Evolutionary conservation across 768 basidiomycete species (phyloP).

Genomic region (Cyathus striatus): DNA sequence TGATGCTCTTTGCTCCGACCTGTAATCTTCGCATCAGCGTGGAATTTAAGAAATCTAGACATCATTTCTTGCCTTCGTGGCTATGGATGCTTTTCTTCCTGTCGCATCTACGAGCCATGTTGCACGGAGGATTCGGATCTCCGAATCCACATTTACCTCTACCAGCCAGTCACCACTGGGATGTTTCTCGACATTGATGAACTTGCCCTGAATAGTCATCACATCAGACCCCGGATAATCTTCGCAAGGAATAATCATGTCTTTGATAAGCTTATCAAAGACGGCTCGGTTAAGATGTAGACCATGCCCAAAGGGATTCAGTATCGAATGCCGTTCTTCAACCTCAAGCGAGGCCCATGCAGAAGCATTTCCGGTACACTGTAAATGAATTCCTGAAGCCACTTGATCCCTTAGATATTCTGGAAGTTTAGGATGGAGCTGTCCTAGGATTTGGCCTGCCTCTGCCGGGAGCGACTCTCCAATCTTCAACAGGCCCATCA

Average conservation of each 20-base stretch:
- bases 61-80: constrained; percentile 12
- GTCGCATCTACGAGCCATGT: constrained; percentile 30
- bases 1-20: constrained; percentile 21
- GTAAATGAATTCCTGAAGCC: constrained; percentile 9
- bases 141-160: constrained; percentile 4
- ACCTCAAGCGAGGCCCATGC: constrained; percentile 19
- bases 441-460: constrained; percentile 12
- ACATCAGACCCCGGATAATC: constrained; percentile 1
- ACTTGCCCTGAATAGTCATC: not conserved
- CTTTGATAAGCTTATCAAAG: constrained; percentile 25
- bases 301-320: constrained; percentile 26
- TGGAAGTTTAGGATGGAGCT: constrained; percentile 11
- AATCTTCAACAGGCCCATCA: constrained; percentile 14
- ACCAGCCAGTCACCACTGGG: not conserved
- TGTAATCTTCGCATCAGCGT: constrained; percentile 1
- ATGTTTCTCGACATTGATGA: not conserved
- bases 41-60: not conserved
- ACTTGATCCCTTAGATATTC: constrained; percentile 10
- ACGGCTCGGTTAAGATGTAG: constrained; percentile 26
- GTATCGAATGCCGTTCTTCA: constrained; percentile 22
- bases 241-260: no score
- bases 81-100: constrained; percentile 27
- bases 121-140: constrained; percentile 5
- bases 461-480: constrained; percentile 30
- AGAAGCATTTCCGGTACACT: constrained; percentile 27